phyloP scores from a whole-genome alignment of 2,329 filamentous ascomycete genomes.

The Trichoderma simmonsii region DNA sequence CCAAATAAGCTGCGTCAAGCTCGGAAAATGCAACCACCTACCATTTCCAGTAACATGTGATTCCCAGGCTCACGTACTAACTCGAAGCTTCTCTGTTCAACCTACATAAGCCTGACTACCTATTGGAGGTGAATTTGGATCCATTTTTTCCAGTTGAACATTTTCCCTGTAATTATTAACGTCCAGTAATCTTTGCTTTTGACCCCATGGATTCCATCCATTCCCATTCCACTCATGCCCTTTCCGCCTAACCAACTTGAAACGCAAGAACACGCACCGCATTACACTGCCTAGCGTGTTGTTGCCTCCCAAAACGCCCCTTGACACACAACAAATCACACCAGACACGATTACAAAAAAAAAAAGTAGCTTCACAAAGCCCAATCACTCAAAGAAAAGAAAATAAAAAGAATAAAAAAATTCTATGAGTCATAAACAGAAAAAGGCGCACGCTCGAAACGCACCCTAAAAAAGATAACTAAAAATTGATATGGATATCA shows the following conservation, averaged over 20 bases:
- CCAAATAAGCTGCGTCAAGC: neutral
- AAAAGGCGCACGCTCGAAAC: neutral
- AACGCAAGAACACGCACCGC: neutral
- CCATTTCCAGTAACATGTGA: neutral
- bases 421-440: neutral
- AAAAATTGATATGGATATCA: constrained; percentile 13
- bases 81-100: too few species aligned
- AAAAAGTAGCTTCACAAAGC: neutral
- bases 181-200: too few species aligned
- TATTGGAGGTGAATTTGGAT: too few species aligned
- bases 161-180: too few species aligned
- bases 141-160: too few species aligned
- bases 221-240: neutral
- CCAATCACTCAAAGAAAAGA: neutral
- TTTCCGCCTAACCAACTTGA: neutral
- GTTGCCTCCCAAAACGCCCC: neutral
- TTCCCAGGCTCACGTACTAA: neutral
- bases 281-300: neutral
- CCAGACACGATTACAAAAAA: neutral
- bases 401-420: neutral
- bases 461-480: neutral
- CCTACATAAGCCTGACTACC: too few species aligned
- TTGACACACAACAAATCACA: neutral
- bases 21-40: neutral
- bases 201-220: neutral